Evolutionary conservation across 1,284 basidiomycete genomes (phyloP).

Genomic region (Trichosporon ovoides): DNA sequence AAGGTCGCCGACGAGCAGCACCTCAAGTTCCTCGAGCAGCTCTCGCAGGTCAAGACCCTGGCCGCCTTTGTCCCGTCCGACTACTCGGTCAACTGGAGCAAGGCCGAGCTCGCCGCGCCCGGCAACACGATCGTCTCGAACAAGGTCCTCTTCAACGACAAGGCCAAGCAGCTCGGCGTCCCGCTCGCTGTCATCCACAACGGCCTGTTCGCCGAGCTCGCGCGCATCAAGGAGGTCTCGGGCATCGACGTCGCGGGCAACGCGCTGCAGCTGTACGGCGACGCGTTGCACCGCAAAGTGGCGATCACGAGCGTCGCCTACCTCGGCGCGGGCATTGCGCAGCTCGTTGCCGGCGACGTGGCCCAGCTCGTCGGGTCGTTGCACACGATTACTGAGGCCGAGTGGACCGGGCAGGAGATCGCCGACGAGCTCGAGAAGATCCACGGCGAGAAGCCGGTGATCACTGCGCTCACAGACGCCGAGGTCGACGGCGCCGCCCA

Average conservation of each 20-base stretch:
- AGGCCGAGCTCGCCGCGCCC: not conserved
- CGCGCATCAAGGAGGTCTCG: not conserved
- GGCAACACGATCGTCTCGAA: not conserved
- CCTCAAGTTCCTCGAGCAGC: slow-evolving; percentile 2
- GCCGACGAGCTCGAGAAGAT: slow-evolving; percentile 2
- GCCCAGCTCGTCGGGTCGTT: not conserved
- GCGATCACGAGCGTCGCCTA: slow-evolving; percentile 9
- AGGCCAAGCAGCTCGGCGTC: slow-evolving; percentile 6
- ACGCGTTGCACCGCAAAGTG: not conserved
- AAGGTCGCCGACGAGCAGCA: slow-evolving; percentile 2
- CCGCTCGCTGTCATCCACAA: slow-evolving; percentile 9
- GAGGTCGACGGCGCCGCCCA: slow-evolving; percentile 17
- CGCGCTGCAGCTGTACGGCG: slow-evolving; percentile 10
- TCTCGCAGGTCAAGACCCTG: slow-evolving; percentile 8
- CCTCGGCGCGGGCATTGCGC: slow-evolving; percentile 6
- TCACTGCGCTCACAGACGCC: slow-evolving; percentile 5
- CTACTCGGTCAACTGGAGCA: slow-evolving; percentile 13
- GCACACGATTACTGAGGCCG: slow-evolving; percentile 10
- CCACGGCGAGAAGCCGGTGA: not conserved
- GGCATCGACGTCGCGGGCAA: slow-evolving; percentile 17
- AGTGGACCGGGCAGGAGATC: slow-evolving; percentile 9
- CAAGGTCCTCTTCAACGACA: not conserved
- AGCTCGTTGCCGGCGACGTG: slow-evolving; percentile 4
- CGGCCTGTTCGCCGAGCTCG: slow-evolving; percentile 15
- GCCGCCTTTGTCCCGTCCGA: slow-evolving; percentile 16